These are phyloP conservation scores for Exophiala bonariae DNA, from an alignment of 2,329 filamentous ascomycete genomes.

Conservation along the genomic window DNA sequence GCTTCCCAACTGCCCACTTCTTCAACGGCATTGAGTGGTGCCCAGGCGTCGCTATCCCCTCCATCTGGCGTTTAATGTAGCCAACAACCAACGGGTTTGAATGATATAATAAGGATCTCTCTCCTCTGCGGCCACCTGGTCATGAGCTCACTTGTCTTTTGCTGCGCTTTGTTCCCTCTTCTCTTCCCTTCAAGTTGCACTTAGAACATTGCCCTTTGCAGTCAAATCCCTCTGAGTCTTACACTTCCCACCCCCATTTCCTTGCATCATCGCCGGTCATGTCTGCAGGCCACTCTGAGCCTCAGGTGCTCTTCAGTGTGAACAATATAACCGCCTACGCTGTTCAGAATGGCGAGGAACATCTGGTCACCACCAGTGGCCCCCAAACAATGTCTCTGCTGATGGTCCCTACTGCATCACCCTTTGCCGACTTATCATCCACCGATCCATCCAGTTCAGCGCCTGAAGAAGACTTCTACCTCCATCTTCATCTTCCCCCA, in stretches of 20 bases:
- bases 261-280: conserved; percentile 18
- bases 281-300: conserved; percentile 52
- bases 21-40: too few relatives aligned
- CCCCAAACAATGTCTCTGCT: conserved; percentile 88
- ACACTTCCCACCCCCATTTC: neutral
- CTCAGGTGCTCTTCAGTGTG: conserved; percentile 58
- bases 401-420: conserved; percentile 90
- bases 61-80: too few relatives aligned
- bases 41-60: too few relatives aligned
- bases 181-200: too few relatives aligned
- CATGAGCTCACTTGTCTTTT: too few relatives aligned
- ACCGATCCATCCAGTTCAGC: conserved; percentile 57
- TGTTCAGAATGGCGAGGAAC: conserved; percentile 82
- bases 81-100: neutral
- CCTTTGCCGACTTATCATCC: conserved; percentile 58
- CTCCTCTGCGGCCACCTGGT: neutral
- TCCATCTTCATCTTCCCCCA: conserved; percentile 90
- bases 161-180: neutral
- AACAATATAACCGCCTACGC: conserved; percentile 89
- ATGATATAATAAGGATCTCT: neutral
- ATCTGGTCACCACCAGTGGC: conserved; percentile 77
- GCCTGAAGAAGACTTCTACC: conserved; percentile 88
- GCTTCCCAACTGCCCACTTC: too few relatives aligned
- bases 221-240: neutral
- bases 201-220: too few relatives aligned